Base-by-base conservation (phyloP, 2,329 filamentous ascomycete species). In the Ophiostoma ulmi region DNA sequence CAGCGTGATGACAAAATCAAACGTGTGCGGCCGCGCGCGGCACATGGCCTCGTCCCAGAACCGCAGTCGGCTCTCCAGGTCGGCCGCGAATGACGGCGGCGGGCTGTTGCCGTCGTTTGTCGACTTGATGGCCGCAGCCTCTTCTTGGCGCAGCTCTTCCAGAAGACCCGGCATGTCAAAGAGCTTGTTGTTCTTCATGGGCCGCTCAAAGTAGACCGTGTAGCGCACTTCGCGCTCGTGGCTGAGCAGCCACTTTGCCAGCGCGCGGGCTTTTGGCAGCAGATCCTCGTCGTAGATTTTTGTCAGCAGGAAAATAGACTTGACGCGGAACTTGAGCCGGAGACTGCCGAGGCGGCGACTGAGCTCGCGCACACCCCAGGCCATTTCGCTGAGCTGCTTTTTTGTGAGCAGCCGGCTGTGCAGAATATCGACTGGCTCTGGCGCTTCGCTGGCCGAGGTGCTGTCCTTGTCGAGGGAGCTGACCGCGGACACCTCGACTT, bases 331-430 rank as follows among this genome's bases (percentile, higher is more conserved):
- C 78, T 90, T 91, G 73, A 99, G 84, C 71, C 90, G 88, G 78
- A 98, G 89, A 79, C 89, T 93, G 69, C 92, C 91, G 72, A 98
- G 81, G 72, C 92, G 90, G 77, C 97, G 91, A 39, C 92, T 94
- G 72, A 99, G 83, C 80, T 97, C 93, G 67, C 95, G 86, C 71
- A 98, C 95, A 36, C 94, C 94, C 88, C 94, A 94, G 0, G 94
- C 94, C 94, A 99, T 98, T 76, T 98, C 95, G 17, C 91, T 93
- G 61, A 99, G 84, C 80, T 99, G 93, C 79, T 92, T 93, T 82
- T 98, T 98, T 1, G 94, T 97, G 75, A 98, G 84, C 68, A 97
- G 86, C n/a, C 94, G 87, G 72, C 85, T 88, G 76, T 87, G 85
- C 61, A 85, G 75, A 7, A 72, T 75, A 41, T 79, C 75, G n/a